Conservation (phyloP, 352 stramenopile species). For the Aphanomyces euteiches region DNA sequence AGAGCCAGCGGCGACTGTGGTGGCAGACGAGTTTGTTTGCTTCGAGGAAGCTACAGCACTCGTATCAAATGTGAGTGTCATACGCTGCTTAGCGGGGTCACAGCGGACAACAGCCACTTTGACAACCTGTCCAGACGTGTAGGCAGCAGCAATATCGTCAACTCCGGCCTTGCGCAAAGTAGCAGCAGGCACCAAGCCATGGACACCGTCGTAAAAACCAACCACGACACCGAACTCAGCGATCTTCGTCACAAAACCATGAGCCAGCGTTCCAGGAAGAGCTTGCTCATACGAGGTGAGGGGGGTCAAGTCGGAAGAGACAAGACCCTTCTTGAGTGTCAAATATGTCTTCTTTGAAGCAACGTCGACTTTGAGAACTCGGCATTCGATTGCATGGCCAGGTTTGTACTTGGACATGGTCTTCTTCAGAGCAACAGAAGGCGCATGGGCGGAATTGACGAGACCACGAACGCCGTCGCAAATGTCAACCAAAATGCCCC, state of each 20-base stretch:
- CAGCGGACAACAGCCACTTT: slow-evolving; percentile 74
- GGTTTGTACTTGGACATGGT: slow-evolving; percentile 72
- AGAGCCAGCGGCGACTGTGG: slow-evolving; percentile 49
- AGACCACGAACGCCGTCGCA: slow-evolving; percentile 80
- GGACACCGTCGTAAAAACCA: slow-evolving; percentile 95
- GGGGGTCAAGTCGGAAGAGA: slow-evolving; percentile 69
- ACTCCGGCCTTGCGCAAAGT: slow-evolving; percentile 83
- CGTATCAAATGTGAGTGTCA: slow-evolving; percentile 81
- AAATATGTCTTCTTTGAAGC: slow-evolving; percentile 91
- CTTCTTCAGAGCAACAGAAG: slow-evolving; percentile 63
- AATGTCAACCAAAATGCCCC: slow-evolving; percentile 81
- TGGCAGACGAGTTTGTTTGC: not conserved
- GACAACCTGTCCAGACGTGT: slow-evolving; percentile 83
- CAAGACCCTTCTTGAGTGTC: slow-evolving; percentile 84
- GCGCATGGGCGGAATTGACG: slow-evolving; percentile 65
- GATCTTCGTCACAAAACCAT: slow-evolving; percentile 93
- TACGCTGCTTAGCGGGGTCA: slow-evolving; percentile 69
- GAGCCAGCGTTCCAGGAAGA: slow-evolving; percentile 60
- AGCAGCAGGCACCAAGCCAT: slow-evolving; percentile 86
- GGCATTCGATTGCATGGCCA: slow-evolving; percentile 68
- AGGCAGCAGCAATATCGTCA: slow-evolving; percentile 76
- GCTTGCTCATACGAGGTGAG: slow-evolving; percentile 76
- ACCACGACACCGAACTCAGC: slow-evolving; percentile 90
- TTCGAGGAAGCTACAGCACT: slow-evolving; percentile 40
- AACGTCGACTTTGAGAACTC: slow-evolving; percentile 78